Conservation (phyloP, 2,329 filamentous ascomycete genomes). For the Pestalotiopsis sp. region DNA sequence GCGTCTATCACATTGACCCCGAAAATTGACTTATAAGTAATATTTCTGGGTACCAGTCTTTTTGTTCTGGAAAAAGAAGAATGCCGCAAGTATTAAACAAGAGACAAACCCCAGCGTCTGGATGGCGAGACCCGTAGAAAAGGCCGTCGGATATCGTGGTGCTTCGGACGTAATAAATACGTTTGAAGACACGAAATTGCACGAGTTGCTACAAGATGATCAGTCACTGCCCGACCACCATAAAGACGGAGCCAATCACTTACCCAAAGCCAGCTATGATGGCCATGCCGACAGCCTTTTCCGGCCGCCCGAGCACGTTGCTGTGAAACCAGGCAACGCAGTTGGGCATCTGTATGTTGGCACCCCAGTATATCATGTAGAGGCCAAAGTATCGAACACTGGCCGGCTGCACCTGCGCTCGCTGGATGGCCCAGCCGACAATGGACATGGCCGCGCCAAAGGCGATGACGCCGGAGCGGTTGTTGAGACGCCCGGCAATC, state of each 20-base stretch:
- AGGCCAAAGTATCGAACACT: slow-evolving; percentile 10
- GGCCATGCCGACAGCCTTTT: slow-evolving; percentile 7
- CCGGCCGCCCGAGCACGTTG: slow-evolving; percentile 3
- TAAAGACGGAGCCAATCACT: background rate
- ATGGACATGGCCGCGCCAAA: slow-evolving; percentile 5
- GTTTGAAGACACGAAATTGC: slow-evolving; percentile 5
- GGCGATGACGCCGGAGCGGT: background rate
- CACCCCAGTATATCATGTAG: slow-evolving; percentile 8
- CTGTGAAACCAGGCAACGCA: slow-evolving; percentile 8
- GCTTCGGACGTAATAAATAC: slow-evolving; percentile 1
- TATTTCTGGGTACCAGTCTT: slow-evolving; percentile 3
- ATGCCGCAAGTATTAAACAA: background rate
- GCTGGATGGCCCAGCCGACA: slow-evolving; percentile 9
- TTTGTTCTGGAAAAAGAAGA: background rate
- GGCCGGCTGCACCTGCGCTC: slow-evolving; percentile 1
- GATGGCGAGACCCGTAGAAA: background rate
- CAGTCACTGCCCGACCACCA: background rate
- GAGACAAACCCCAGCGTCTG: background rate
- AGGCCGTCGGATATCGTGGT: slow-evolving; percentile 1
- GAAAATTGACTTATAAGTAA: background rate
- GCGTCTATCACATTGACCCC: background rate
- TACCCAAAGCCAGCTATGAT: slow-evolving; percentile 9
- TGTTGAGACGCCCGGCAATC: slow-evolving; percentile 9
- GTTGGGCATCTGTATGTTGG: slow-evolving; percentile 8
- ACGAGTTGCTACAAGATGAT: background rate